These are phyloP conservation scores for Xylariaceae sp. DNA, from an alignment of 2,329 filamentous ascomycete species.

Conservation along the genomic window DNA sequence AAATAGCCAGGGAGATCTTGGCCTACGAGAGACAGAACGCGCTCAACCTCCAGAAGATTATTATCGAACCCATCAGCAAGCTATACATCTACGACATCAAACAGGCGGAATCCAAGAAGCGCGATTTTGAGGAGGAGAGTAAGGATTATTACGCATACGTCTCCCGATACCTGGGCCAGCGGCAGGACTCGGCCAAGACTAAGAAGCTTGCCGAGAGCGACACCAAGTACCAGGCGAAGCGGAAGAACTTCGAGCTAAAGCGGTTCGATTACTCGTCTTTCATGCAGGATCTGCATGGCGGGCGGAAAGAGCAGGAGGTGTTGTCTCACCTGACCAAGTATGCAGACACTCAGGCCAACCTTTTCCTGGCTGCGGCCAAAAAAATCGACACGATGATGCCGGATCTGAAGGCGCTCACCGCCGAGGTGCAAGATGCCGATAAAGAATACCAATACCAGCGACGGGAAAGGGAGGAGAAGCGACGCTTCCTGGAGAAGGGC, in stretches of 20 bases:
- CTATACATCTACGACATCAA: constrained; percentile 96
- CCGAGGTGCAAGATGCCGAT: constrained; percentile 86
- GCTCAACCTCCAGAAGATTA: constrained; percentile 77
- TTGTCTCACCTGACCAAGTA: constrained; percentile 91
- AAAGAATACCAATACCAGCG: constrained; percentile 95
- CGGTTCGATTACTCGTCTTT: constrained; percentile 98
- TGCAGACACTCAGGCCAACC: constrained; percentile 81
- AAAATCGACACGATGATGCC: constrained; percentile 83
- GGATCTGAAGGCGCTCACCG: constrained; percentile 80
- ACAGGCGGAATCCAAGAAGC: constrained; percentile 91
- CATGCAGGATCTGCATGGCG: constrained; percentile 98
- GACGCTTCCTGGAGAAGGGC: constrained; percentile 82
- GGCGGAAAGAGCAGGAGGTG: constrained; percentile 97
- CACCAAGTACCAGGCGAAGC: constrained; percentile 90
- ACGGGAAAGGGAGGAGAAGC: constrained; percentile 92
- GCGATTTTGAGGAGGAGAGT: constrained; percentile 97
- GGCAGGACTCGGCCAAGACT: constrained; percentile 91
- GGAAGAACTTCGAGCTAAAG: constrained; percentile 92
- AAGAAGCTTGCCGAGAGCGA: constrained; percentile 96
- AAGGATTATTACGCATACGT: constrained; percentile 98
- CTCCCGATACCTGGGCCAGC: constrained; percentile 89
- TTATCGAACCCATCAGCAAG: constrained; percentile 89
- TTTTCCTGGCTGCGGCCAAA: constrained; percentile 76
- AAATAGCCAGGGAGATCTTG: constrained; percentile 87
- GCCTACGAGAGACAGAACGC: constrained; percentile 82